These are phyloP conservation scores for Sparassis latifolia DNA, from an alignment of 1,284 basidiomycete genomes.

Conservation along the genomic window DNA sequence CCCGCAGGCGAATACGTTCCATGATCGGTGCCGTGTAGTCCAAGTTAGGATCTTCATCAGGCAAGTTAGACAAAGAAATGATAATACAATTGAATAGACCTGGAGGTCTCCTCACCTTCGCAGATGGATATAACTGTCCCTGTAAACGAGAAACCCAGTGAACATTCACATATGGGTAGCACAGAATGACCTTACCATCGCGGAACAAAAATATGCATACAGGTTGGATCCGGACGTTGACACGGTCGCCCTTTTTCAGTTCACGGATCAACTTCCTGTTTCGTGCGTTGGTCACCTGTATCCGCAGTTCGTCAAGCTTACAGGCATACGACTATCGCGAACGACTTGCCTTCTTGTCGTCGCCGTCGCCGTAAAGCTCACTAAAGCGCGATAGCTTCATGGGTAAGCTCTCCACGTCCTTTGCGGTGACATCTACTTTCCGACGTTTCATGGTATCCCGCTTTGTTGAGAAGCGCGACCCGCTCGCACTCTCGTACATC, in stretches of 20 bases:
- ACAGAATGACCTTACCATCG: conserved; percentile 38
- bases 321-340: neutral
- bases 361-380: neutral
- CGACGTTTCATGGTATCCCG: neutral
- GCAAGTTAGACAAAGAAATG: neutral
- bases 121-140: conserved; percentile 60
- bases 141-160: conserved; percentile 15
- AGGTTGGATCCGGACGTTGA: conserved; percentile 51
- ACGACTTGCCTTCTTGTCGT: conserved; percentile 8
- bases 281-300: conserved; percentile 14
- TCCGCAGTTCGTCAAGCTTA: neutral
- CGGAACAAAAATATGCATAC: conserved; percentile 61
- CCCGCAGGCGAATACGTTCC: conserved; percentile 45
- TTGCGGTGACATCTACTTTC: neutral
- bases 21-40: conserved; percentile 51
- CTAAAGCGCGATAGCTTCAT: neutral
- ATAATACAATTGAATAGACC: neutral
- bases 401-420: conserved; percentile 15
- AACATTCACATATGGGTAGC: neutral
- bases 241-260: conserved; percentile 53
- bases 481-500: conserved; percentile 19
- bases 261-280: conserved; percentile 34
- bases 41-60: conserved; percentile 28
- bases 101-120: conserved; percentile 14
- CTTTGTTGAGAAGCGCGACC: conserved; percentile 19